phyloP scores from a whole-genome alignment of 768 basidiomycete genomes.

The Coprinellus micaceus region DNA sequence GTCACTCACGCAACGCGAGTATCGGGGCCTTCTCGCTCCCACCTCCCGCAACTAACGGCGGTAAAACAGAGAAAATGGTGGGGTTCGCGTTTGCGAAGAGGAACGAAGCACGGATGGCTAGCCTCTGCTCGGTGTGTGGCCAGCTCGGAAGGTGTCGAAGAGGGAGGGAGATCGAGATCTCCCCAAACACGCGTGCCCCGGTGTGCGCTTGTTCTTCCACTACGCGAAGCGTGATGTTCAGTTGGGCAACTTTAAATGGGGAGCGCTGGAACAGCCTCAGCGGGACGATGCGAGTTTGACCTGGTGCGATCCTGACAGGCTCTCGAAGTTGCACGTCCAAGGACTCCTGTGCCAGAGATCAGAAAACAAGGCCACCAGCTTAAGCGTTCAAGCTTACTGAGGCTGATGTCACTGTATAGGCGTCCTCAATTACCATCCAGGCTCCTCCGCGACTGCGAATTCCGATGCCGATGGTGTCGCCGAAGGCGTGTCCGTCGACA shows the following conservation, averaged over 20 bases:
- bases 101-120: constrained; percentile 53
- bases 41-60: constrained; percentile 39
- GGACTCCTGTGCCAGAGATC: constrained; percentile 21
- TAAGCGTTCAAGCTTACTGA: too few species aligned
- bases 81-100: constrained; percentile 54
- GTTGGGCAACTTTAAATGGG: constrained; percentile 28
- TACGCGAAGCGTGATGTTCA: constrained; percentile 28
- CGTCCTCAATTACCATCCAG: constrained; percentile 51
- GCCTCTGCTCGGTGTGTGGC: constrained; percentile 12
- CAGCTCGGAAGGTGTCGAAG: constrained; percentile 46
- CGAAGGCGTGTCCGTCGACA: constrained; percentile 72
- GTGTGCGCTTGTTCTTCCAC: constrained; percentile 35
- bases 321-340: constrained; percentile 26
- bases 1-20: neutral
- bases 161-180: constrained; percentile 37
- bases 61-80: constrained; percentile 53
- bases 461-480: constrained; percentile 63
- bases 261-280: constrained; percentile 28
- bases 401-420: constrained; percentile 11
- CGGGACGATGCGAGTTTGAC: constrained; percentile 61
- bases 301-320: constrained; percentile 46
- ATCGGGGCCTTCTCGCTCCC: constrained; percentile 35
- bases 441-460: constrained; percentile 43
- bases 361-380: too few species aligned
- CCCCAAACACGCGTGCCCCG: neutral